These are phyloP conservation scores for Suillus subaureus DNA, from an alignment of 768 basidiomycete species.

Conservation along the genomic window DNA sequence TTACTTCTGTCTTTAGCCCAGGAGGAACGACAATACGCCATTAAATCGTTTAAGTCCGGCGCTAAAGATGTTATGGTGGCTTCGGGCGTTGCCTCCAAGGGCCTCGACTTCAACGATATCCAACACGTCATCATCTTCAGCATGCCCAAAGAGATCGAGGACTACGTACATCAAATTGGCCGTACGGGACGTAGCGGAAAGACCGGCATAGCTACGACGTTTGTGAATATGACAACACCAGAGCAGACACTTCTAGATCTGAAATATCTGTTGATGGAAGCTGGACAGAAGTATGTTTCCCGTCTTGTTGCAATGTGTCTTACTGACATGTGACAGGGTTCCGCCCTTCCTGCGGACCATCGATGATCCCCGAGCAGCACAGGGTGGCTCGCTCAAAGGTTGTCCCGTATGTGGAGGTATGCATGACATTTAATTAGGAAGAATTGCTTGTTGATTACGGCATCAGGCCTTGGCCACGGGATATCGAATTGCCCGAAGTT, in stretches of 20 bases:
- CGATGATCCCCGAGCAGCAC: constrained; percentile 85
- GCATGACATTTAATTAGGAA: constrained; percentile 17
- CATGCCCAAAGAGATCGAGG: constrained; percentile 99
- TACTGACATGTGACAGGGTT: constrained; percentile 54
- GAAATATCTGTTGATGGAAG: constrained; percentile 95
- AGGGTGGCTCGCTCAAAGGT: constrained; percentile 78
- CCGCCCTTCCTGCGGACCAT: constrained; percentile 90
- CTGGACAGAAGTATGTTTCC: constrained; percentile 88
- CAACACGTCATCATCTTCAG: constrained; percentile 99
- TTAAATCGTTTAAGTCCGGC: constrained; percentile 96
- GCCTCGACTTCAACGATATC: constrained; percentile 97
- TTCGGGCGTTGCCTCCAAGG: constrained; percentile 96
- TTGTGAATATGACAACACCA: constrained; percentile 96
- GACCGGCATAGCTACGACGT: constrained; percentile 98
- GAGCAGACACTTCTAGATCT: constrained; percentile 97
- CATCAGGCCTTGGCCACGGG: constrained; percentile 84
- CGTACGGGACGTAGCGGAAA: constrained; percentile 97
- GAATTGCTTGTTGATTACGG: not conserved
- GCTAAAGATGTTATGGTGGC: constrained; percentile 99
- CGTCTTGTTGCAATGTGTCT: constrained; percentile 11
- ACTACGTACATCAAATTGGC: constrained; percentile 99
- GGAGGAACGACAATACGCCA: constrained; percentile 98
- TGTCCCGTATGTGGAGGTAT: constrained; percentile 96
- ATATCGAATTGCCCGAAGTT: constrained; percentile 96
- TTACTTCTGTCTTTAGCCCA: constrained; percentile 58